Evolutionary conservation across 768 basidiomycete genomes (phyloP), one percentile per base, ranked within the genome.

Genomic region (Neoboletus brunneissimus): DNA sequence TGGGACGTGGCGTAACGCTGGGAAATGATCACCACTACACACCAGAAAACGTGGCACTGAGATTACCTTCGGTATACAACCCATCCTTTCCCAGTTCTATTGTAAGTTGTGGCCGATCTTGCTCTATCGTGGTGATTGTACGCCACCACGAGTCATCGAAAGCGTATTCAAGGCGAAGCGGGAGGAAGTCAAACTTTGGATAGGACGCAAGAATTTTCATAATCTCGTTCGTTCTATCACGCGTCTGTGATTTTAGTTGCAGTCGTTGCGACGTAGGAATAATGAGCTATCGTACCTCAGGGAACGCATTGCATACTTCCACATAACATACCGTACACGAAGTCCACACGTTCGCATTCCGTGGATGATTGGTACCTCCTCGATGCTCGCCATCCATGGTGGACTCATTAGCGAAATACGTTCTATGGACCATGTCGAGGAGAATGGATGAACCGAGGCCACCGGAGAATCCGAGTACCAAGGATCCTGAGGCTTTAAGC

Each of bases 371-470:
- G 49, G 76, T 82, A 20, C 89, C 87, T 4, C 85, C 85, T 64
- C 69, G 73, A 18, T 65, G 55, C 43, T 77, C 74, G 20, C 61
- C 54, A 38, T 64, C 68, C 16, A 56, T 61, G 6, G 62, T 63
- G 3, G 71, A 63, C 15, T 55, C 41, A 6, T 50, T 54, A 13
- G 75, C 62, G 53, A 87, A 81, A 66, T 88, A 89, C 20, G 77
- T 79, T 62, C 77, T 76, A 27, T 82, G 75, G 2, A 91, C 76
- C 22, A 91, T 73, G 66, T 92, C 86, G 16, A 91, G 75, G 12
- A 92, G 75, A 2, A 89, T 77, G 0, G 86, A 83, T 0, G 91
- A 90, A 5, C 88, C 86, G 1, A 90, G 76, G 3, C 91, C 90
- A 9, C 91, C 91, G n/a, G 90, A 91, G 56, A 86, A 82, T 1